Percentiles rank a stretch among this genome's conserved stretches.
Conservation (phyloP, 1,284 basidiomycete species). For the Boletus calvinii region DNA sequence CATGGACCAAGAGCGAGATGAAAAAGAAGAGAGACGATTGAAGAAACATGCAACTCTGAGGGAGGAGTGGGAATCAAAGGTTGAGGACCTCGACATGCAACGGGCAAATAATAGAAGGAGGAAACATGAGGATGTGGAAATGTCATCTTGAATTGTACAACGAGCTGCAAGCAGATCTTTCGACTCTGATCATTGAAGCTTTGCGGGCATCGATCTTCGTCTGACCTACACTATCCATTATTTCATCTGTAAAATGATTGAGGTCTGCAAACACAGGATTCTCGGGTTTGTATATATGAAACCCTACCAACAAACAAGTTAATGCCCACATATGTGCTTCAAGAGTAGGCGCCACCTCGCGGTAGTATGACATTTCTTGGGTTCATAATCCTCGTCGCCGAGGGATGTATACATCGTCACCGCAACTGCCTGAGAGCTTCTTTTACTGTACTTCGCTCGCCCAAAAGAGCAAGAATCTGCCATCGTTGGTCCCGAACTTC, state of each 20-base stretch:
- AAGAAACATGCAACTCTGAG: conserved; percentile 22
- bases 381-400: neutral
- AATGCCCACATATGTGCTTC: neutral
- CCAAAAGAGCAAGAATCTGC: conserved; percentile 74
- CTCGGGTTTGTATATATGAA: neutral
- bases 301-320: neutral
- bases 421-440: conserved; percentile 50
- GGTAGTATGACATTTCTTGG: neutral
- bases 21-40: conserved; percentile 12
- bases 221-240: too few species aligned
- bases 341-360: neutral
- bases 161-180: neutral
- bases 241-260: neutral
- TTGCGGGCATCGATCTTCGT: too few species aligned
- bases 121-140: conserved; percentile 26
- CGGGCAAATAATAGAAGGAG: conserved; percentile 17
- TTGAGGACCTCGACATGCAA: conserved; percentile 26
- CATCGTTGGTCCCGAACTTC: conserved; percentile 67
- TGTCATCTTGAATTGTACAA: conserved; percentile 26
- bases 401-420: conserved; percentile 8
- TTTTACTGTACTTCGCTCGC: conserved; percentile 69
- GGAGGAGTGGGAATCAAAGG: conserved; percentile 32
- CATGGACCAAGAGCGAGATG: conserved; percentile 8
- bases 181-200: neutral
- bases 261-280: neutral